Evolutionary conservation across 257 asterid species (phyloP), one percentile per base, ranked within the genome.

Genomic region (Handroanthus guayacan): DNA sequence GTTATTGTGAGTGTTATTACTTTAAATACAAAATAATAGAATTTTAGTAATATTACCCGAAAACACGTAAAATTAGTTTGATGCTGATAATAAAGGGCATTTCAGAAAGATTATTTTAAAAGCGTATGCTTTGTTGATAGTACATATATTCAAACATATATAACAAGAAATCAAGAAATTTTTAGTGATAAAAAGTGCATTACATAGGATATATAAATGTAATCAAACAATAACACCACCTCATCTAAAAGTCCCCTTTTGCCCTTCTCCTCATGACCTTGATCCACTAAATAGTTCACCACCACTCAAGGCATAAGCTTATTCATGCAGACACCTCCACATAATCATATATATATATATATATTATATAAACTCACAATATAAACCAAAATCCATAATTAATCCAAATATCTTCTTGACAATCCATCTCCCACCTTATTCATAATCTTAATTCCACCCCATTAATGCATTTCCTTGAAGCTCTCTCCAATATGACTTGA

Each of bases 401-500:
- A 1, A 39, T 39, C 44, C 63, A 62, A 71, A 12, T 37, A 31
- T 48, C 38, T 61, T 41, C 12, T 20, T 44, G 56, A 54, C 6
- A 14, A 9, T 47, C 54, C 54, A 13, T 47, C 31, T 25, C 31
- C 4, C 9, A 18, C n/a, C n/a, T 47, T 47, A 12, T 20, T 9
- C 7, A 25, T 9, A 41, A 61, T 11, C 54, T 47, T 47, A 9
- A n/a, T 0, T 25, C 31, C 31, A 25, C 4, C 16, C 31, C 17
- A 5, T 37, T 73, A 14, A 75, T 56, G 18, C 84, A 75, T 89
- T 62, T 86, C 87, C 62, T 86, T 83, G 51, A 89, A 82, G 69
- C 93, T 91, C 14, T 90, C 92, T 68, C 86, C 77, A 6, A 72
- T 66, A 58, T 25, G 31, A 25, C 62, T 71, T 3, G 92, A 85